Evolutionary conservation across 2,329 filamentous ascomycete species (phyloP), one percentile per base, ranked within the genome.

Genomic region (Trichoderma citrinoviride): DNA sequence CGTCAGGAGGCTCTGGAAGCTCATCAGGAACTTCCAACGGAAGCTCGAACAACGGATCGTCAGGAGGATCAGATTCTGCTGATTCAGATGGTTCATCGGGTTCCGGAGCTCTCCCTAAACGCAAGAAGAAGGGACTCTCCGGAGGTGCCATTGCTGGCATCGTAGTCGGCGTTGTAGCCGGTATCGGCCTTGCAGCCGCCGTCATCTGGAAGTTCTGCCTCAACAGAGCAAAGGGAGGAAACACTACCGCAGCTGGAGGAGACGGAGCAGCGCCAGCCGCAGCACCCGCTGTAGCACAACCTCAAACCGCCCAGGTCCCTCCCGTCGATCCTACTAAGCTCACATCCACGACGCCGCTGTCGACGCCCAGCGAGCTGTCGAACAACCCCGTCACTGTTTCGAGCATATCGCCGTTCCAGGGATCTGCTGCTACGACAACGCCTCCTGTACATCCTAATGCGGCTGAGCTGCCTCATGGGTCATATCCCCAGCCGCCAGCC

Each of bases 61-160:
- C 47, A 3, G 41, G 49, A 19, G 25, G 27, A 3, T 52, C 57
- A 12, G 33, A 10, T 14, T 37, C 33, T 37, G 33, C 33, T 14
- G 10, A 37, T 14, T 37, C 33, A 15, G 21, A n/a, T 10, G 60
- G 60, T 12, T 37, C 29, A 17, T 61, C 58, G 4, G 33, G 33
- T 4, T 54, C 60, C 3, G 55, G 55, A 52, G 7, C 49, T 5
- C 27, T 33, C 33, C 61, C 43, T 7, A 56, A 37, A 15, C 41
- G 21, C 17, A 43, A 33, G 15, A 43, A 33, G 15, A 56, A 56
- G 25, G 40, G 8, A 29, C 60, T 64, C 15, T 64, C 61, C 7
- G 40, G 19, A 6, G 61, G 50, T 0, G 61, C 52, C 61, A 64
- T 64, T 56, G 61, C 53, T 7, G 61, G 61, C 8, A 56, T 64